phyloP scores from a whole-genome alignment of 495 filamentous ascomycete species.

The Aspergillus heteromorphus region DNA sequence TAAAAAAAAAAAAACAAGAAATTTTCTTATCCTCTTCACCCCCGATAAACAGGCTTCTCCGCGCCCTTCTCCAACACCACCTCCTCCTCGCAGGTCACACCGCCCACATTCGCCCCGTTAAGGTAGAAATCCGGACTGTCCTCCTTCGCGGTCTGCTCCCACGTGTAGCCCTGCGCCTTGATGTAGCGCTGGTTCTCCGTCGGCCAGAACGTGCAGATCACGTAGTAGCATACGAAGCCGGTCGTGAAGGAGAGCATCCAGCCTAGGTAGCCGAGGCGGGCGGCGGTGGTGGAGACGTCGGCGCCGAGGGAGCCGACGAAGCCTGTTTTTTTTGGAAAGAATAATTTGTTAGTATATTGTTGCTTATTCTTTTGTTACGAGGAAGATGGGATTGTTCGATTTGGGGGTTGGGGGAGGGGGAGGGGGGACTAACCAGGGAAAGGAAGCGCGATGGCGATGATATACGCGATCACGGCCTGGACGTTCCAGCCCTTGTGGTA shows the following conservation, averaged over 20 bases:
- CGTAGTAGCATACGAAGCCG: conserved; percentile 32
- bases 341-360: no score
- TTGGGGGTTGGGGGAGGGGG: not conserved
- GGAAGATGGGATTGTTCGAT: no score
- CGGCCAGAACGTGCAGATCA: conserved; percentile 34
- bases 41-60: no score
- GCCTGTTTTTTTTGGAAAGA: conserved; percentile 17
- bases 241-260: conserved; percentile 36
- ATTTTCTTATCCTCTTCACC: no score
- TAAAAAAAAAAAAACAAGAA: no score
- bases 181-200: conserved; percentile 18
- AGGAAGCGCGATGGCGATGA: conserved; percentile 52
- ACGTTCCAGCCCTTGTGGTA: conserved; percentile 47
- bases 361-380: no score
- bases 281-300: conserved; percentile 22
- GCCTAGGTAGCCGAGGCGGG: conserved; percentile 30
- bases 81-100: not conserved
- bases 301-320: conserved; percentile 31
- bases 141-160: not conserved
- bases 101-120: not conserved
- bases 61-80: not conserved
- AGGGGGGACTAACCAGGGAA: conserved; percentile 27
- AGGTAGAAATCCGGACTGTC: not conserved
- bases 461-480: conserved; percentile 53
- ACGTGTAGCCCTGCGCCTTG: not conserved